phyloP scores from a whole-genome alignment of 305 asterid species.

The Fraxinus baroniana region DNA sequence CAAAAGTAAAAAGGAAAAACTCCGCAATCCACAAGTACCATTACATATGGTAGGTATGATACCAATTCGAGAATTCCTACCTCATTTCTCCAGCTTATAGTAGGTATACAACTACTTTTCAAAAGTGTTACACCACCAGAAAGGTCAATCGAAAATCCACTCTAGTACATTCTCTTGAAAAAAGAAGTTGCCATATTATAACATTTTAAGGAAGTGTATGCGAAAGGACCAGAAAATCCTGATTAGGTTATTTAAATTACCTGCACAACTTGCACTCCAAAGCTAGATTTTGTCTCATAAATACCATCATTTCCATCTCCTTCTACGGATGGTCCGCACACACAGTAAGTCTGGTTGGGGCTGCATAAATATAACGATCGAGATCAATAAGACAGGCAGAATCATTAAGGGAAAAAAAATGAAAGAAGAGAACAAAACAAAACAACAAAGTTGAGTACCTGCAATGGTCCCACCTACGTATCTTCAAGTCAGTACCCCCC shows the following conservation, averaged over 20 bases:
- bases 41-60: background rate
- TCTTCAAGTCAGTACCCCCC: conserved; percentile 93
- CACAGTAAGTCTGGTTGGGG: conserved; percentile 89
- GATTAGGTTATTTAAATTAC: conserved; percentile 42
- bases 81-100: background rate
- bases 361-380: conserved; percentile 42
- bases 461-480: conserved; percentile 97
- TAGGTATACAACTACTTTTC: background rate
- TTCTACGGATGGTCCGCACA: conserved; percentile 86
- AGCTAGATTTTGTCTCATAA: conserved; percentile 86
- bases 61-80: background rate
- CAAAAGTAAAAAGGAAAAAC: background rate
- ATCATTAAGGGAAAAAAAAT: background rate
- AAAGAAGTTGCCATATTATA: background rate
- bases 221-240: conserved; percentile 16
- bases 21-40: background rate
- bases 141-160: background rate
- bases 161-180: background rate
- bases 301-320: conserved; percentile 75
- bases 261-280: conserved; percentile 97
- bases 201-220: background rate
- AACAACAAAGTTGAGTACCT: conserved; percentile 43
- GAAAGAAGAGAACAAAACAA: background rate
- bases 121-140: background rate
- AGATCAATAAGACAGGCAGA: conserved; percentile 23